A percentile compares a stretch with the other conserved stretches of the same genome.
phyloP scores from a whole-genome alignment of 1,139 yeast species.

The Hemisphaericaspora xylanilytica region DNA sequence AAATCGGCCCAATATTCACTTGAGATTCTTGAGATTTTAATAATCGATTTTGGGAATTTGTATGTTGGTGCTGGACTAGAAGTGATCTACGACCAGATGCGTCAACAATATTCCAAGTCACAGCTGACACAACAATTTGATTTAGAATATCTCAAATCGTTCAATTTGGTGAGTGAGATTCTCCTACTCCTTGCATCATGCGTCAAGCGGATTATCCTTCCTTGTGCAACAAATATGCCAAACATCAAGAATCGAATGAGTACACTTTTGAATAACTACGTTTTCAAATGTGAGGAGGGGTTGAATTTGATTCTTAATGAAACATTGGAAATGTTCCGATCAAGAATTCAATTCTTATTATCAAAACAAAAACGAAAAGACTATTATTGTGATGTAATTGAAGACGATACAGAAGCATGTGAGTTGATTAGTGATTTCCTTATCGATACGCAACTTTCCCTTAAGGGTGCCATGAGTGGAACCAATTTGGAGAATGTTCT shows the following conservation, averaged over 20 bases:
- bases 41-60: slow-evolving; percentile 69
- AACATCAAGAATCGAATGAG: slow-evolving; percentile 62
- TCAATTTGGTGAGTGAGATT: slow-evolving; percentile 61
- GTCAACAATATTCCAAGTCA: slow-evolving; percentile 26
- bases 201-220: slow-evolving; percentile 68
- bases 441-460: slow-evolving; percentile 37
- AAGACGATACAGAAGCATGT: slow-evolving; percentile 71
- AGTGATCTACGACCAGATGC: slow-evolving; percentile 51
- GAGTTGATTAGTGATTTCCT: slow-evolving; percentile 58
- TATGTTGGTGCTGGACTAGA: slow-evolving; percentile 78
- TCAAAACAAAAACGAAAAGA: slow-evolving; percentile 41
- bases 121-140: slow-evolving; percentile 28
- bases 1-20: slow-evolving; percentile 63
- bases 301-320: slow-evolving; percentile 65
- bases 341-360: slow-evolving; percentile 48
- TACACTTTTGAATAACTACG: slow-evolving; percentile 62
- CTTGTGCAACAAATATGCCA: slow-evolving; percentile 65
- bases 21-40: slow-evolving; percentile 63
- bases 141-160: slow-evolving; percentile 48
- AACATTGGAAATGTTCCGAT: slow-evolving; percentile 49
- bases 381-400: slow-evolving; percentile 45
- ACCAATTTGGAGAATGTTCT: slow-evolving; percentile 55
- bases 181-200: slow-evolving; percentile 67
- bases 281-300: slow-evolving; percentile 66
- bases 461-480: slow-evolving; percentile 42